Percentiles rank a stretch among this genome's conserved stretches.
Conservation (phyloP, 305 asterid species). For the Caryopteris hybrid region DNA sequence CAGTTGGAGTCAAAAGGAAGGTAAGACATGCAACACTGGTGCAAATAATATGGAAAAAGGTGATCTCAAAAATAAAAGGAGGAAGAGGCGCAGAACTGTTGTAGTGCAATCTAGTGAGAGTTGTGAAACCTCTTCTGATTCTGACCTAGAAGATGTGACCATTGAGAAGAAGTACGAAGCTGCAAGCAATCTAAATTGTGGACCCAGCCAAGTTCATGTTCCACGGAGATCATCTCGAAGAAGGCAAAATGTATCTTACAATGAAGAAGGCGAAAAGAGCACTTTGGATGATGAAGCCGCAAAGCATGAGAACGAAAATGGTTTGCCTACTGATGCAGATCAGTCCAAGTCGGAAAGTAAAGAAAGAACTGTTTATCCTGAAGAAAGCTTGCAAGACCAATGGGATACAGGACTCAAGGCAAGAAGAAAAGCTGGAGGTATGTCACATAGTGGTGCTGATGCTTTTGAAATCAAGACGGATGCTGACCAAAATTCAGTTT, state of each 20-base stretch:
- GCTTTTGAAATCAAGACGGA: constrained; percentile 34
- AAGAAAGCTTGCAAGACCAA: constrained; percentile 18
- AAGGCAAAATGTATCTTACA: constrained; percentile 38
- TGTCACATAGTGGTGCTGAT: constrained; percentile 22
- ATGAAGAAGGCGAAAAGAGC: constrained; percentile 31
- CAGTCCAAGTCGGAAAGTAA: constrained; percentile 16
- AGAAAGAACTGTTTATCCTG: constrained; percentile 21
- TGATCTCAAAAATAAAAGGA: constrained; percentile 27
- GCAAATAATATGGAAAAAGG: constrained; percentile 10
- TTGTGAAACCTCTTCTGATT: constrained; percentile 32
- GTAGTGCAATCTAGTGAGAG: constrained; percentile 46
- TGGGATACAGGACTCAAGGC: constrained; percentile 19
- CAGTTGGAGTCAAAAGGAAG: constrained; percentile 9
- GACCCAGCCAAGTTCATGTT: constrained; percentile 5
- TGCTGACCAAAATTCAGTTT: constrained; percentile 29
- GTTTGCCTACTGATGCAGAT: constrained; percentile 12
- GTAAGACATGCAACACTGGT: constrained; percentile 14
- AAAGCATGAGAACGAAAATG: constrained; percentile 17
- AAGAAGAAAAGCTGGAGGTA: constrained; percentile 10
- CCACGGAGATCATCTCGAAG: constrained; percentile 45
- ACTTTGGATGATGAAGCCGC: constrained; percentile 17
- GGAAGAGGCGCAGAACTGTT: constrained; percentile 25
- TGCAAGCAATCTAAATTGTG: constrained; percentile 21
- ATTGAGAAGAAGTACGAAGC: not conserved
- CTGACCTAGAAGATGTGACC: constrained; percentile 32